These are phyloP conservation scores for Kokia cookei DNA, from an alignment of 441 rosid species.

Conservation along the genomic window DNA sequence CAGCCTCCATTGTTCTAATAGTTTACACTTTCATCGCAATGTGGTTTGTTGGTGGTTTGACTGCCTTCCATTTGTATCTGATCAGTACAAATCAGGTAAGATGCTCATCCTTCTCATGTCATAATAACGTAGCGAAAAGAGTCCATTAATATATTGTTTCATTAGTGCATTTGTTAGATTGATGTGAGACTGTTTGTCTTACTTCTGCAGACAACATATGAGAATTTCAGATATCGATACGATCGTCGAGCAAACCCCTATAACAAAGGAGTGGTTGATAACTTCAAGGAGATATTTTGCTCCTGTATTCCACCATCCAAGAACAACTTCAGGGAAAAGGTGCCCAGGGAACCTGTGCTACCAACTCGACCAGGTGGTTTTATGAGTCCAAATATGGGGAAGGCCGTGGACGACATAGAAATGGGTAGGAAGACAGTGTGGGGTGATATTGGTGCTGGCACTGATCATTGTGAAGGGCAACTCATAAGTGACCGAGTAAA, in stretches of 20 bases:
- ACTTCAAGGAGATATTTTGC: slow-evolving; percentile 44
- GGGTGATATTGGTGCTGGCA: slow-evolving; percentile 61
- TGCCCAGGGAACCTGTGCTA: slow-evolving; percentile 45
- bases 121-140: neutral
- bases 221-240: slow-evolving; percentile 59
- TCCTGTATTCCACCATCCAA: slow-evolving; percentile 27
- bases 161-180: neutral
- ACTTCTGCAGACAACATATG: slow-evolving; percentile 48
- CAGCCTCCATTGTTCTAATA: slow-evolving; percentile 46
- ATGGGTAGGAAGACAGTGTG: slow-evolving; percentile 85
- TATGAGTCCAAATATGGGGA: slow-evolving; percentile 88
- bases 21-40: slow-evolving; percentile 52
- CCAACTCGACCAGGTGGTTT: slow-evolving; percentile 59
- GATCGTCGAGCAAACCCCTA: slow-evolving; percentile 53
- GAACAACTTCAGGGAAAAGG: slow-evolving; percentile 35
- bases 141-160: neutral
- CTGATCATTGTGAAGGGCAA: slow-evolving; percentile 56
- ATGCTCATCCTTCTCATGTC: neutral
- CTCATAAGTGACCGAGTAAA: slow-evolving; percentile 46
- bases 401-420: slow-evolving; percentile 71
- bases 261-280: slow-evolving; percentile 46
- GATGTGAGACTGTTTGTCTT: neutral
- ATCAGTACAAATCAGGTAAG: slow-evolving; percentile 62
- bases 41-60: slow-evolving; percentile 72
- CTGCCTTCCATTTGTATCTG: slow-evolving; percentile 57